Base-by-base conservation (phyloP, 768 basidiomycete genomes). In the Psilocybe cubensis region DNA sequence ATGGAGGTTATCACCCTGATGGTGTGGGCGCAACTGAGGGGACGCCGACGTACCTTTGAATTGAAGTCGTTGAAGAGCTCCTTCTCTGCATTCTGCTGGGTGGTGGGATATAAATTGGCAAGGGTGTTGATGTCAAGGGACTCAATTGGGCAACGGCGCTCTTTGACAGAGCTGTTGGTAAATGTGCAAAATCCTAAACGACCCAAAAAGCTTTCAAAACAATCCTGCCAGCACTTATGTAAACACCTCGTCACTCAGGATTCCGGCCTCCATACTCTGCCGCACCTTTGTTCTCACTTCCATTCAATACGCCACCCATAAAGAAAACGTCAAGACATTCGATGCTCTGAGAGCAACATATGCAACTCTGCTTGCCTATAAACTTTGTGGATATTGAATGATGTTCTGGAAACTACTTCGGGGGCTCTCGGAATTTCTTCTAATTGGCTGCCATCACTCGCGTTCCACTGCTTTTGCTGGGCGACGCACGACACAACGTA, bases 31-130 rank as follows among this genome's bases (percentile, higher is more conserved):
- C 43, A 33, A 52, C 41, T 53, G 33, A 56, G 56, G 71, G 65
- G 67, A 60, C 42, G 59, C 61, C 59, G 18, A 58, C 58, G 11
- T 52, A 91, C 91, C 89, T 83, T 87, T 87, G 70, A n/a, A n/a
- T n/a, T n/a, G n/a, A 93, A 93, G 65, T 92, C 90, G 70, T 91
- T 88, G 8, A 87, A 74, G 1, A 94, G 78, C 25, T 92, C 90
- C 59, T 88, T 89, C 76, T 93, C 92, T 23, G 90, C 88, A 67
- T 88, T 89, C 67, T 88, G 89, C 63, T 85, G 86, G 3, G 86
- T 82, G 5, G 73, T 81, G 0, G 90, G 91, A 4, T 92, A 80
- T 1, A 90, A 91, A 69, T 72, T 89, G 25, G 83, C 91, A 52
- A 92, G 87, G 10, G 86, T 89, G 70, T 89, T 88, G 65, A 92